phyloP scores from a whole-genome alignment of 2,329 filamentous ascomycete species.

The Penicillium sp. region DNA sequence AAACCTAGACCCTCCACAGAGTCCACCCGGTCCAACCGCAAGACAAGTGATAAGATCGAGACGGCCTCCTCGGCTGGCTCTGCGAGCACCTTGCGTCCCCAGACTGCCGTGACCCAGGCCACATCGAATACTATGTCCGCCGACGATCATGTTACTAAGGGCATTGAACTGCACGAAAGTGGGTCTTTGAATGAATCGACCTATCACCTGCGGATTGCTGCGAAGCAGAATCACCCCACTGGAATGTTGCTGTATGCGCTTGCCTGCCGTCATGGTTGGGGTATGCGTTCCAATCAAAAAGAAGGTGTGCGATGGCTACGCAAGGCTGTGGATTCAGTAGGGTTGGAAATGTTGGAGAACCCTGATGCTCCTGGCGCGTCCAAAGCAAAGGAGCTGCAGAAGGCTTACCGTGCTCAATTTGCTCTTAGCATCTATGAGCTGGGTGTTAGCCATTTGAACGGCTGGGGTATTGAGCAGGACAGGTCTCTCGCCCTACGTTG shows the following conservation, averaged over 20 bases:
- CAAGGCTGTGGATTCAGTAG: slow-evolving; percentile 82
- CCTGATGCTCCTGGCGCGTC: slow-evolving; percentile 52
- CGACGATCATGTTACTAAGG: slow-evolving; percentile 87
- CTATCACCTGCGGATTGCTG: slow-evolving; percentile 89
- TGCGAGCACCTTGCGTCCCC: slow-evolving; percentile 62
- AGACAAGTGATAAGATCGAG: slow-evolving; percentile 34
- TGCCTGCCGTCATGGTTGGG: slow-evolving; percentile 95
- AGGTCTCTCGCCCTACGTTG: slow-evolving; percentile 83
- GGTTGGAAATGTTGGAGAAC: slow-evolving; percentile 79
- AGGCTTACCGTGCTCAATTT: slow-evolving; percentile 87
- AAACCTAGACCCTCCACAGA: slow-evolving; percentile 14
- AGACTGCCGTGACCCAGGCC: slow-evolving; percentile 31
- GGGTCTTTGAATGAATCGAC: slow-evolving; percentile 90
- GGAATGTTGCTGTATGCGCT: slow-evolving; percentile 96
- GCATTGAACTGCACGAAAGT: slow-evolving; percentile 84
- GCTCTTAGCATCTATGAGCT: slow-evolving; percentile 95
- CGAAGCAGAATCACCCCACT: slow-evolving; percentile 80
- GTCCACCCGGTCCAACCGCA: neutral
- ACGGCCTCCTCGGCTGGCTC: slow-evolving; percentile 59
- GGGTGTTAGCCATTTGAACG: slow-evolving; percentile 95
- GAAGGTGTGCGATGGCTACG: slow-evolving; percentile 92
- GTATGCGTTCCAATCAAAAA: slow-evolving; percentile 86
- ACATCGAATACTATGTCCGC: slow-evolving; percentile 42
- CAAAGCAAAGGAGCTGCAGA: slow-evolving; percentile 64
- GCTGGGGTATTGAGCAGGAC: slow-evolving; percentile 95